Evolutionary conservation across 305 asterid species (phyloP), one percentile per base, ranked within the genome.

Genomic region (Solanum hybrid): DNA sequence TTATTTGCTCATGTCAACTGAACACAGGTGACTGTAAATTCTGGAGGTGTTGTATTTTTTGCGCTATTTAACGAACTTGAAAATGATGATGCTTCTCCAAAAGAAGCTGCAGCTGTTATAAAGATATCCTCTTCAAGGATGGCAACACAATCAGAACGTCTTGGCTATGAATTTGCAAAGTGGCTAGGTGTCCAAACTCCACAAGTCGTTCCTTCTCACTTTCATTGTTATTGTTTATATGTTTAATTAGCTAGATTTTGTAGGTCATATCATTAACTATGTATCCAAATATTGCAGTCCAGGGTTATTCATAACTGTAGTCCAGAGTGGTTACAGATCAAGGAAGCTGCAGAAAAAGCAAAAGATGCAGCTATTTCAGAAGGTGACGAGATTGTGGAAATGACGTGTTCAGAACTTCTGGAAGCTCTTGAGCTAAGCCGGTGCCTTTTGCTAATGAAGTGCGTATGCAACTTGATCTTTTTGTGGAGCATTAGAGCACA

Each of bases 381-480:
- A 93, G 96, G 97, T 88, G 98, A 97, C 92, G 99, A 96, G 93
- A 93, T 94, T 77, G 98, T 96, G 93, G 99, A 96, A 92, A 93
- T 96, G 94, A 97, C 98, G 41, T 97, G 99, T 91, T 95, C 97
- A 87, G 99, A 97, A 92, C 98, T 97, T 92, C 95, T 97, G 51
- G 99, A 97, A 95, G 99, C 99, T 93, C 99, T 97, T 90, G 99
- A 97, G 93, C 99, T 97, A 80, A 97, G 99, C 91, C 97, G 99
- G 81, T 97, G 99, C 94, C 97, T 97, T 92, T 91, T 95, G 83
- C 91, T 97, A 91, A 97, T 97, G 99, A 97, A 96, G 98, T 97
- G 79, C 31, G 96, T 92, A 85, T 37, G 75, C 73, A 45, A 81
- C 41, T 88, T 81, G 72, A 33, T 79, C 82, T 76, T 89, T 68